A percentile compares a stretch with the other conserved stretches of the same genome.
Evolutionary conservation across 768 basidiomycete species (phyloP).

Genomic region (Naganishia antarctica): DNA sequence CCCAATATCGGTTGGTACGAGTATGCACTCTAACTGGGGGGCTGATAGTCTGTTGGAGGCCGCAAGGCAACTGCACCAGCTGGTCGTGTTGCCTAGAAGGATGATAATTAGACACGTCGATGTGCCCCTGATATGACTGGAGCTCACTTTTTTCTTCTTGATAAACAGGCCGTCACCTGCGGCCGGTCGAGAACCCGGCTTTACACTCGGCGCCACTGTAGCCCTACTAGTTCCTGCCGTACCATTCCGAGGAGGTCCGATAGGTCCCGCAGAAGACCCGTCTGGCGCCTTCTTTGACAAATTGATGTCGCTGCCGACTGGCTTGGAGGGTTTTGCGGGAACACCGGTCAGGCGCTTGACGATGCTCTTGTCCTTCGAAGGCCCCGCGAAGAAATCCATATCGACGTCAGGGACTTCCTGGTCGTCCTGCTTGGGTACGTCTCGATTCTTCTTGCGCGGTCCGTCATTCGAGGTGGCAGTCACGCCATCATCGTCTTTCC

Average conservation of each 20-base stretch:
- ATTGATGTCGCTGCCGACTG: slow-evolving; percentile 1
- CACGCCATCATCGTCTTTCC: neutral
- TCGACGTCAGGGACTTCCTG: neutral
- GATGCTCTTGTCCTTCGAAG: neutral
- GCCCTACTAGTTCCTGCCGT: neutral
- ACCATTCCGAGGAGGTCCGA: slow-evolving; percentile 7
- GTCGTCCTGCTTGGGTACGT: neutral
- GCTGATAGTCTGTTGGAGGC: neutral
- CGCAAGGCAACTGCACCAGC: neutral
- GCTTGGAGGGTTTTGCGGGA: neutral
- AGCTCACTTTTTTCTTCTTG: slow-evolving; percentile 28
- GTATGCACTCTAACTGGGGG: neutral
- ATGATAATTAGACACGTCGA: neutral
- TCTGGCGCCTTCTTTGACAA: slow-evolving; percentile 7
- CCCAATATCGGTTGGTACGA: too few species aligned
- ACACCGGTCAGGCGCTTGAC: neutral
- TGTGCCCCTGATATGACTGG: too few species aligned
- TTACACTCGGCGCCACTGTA: neutral
- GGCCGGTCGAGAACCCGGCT: neutral
- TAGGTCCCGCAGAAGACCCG: neutral
- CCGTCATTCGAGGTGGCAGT: slow-evolving; percentile 8
- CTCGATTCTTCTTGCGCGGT: neutral
- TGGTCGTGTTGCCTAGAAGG: neutral
- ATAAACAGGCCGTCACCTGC: slow-evolving; percentile 25
- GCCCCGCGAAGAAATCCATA: slow-evolving; percentile 17